These are phyloP conservation scores for Pilobolus umbonatus DNA, from an alignment of 192 early-diverging fungal genomes.

Conservation along the genomic window DNA sequence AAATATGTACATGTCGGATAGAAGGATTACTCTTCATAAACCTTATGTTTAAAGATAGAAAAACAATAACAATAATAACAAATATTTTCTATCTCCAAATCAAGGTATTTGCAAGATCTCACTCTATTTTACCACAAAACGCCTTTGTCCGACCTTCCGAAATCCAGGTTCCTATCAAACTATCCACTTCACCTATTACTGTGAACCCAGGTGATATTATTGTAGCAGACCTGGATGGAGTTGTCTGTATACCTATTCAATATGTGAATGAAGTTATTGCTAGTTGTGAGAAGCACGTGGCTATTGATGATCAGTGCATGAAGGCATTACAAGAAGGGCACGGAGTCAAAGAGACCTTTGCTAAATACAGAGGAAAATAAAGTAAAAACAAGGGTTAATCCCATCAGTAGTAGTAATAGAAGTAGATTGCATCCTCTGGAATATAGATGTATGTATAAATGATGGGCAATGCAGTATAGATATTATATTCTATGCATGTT, in stretches of 20 bases:
- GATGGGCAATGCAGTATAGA: not conserved
- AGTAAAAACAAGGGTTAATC: too few species aligned
- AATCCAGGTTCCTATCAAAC: constrained; percentile 39
- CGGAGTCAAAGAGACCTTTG: constrained; percentile 44
- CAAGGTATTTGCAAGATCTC: constrained; percentile 52
- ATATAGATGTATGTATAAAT: not conserved
- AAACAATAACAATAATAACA: not conserved
- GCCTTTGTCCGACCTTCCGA: constrained; percentile 42
- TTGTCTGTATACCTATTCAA: constrained; percentile 47
- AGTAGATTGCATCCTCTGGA: too few species aligned
- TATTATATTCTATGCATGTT: not conserved
- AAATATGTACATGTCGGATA: too few species aligned
- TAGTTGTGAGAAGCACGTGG: constrained; percentile 40
- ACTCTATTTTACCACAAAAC: constrained; percentile 44
- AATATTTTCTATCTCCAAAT: too few species aligned
- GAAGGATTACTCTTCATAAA: not conserved
- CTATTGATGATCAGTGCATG: constrained; percentile 50
- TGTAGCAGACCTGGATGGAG: constrained; percentile 51
- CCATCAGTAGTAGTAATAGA: too few species aligned
- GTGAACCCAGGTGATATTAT: constrained; percentile 52
- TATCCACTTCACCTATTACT: constrained; percentile 40
- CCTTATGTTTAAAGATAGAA: not conserved
- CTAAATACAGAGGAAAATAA: constrained; percentile 40
- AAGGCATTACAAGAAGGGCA: constrained; percentile 41
- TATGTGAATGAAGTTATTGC: constrained; percentile 39